Percentiles rank a stretch among this genome's conserved stretches.
These are phyloP conservation scores for Colletotrichum tropicale DNA, from an alignment of 2,329 filamentous ascomycete genomes.

Conservation along the genomic window DNA sequence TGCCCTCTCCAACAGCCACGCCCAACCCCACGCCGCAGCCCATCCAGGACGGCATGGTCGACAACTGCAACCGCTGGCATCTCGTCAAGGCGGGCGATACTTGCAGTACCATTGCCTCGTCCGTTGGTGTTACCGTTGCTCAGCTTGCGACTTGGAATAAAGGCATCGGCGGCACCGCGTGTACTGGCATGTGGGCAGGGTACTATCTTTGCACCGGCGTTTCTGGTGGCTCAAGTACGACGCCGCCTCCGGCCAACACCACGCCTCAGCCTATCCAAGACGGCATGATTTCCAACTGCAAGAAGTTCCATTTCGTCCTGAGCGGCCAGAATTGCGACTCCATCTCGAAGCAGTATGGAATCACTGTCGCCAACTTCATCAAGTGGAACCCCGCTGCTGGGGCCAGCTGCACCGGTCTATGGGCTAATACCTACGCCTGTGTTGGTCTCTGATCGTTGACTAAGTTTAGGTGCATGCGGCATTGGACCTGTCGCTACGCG, in stretches of 20 bases:
- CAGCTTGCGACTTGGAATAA: conserved; percentile 27
- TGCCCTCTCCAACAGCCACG: not conserved
- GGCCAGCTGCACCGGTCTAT: conserved; percentile 7
- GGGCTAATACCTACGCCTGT: conserved; percentile 9
- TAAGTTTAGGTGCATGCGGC: no score
- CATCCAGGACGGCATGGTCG: conserved; percentile 30
- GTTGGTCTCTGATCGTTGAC: not conserved
- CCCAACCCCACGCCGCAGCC: conserved; percentile 31
- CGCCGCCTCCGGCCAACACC: not conserved
- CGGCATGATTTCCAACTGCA: conserved; percentile 21
- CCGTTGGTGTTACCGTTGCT: conserved; percentile 22
- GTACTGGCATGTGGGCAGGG: conserved; percentile 11
- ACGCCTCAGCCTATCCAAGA: conserved; percentile 27
- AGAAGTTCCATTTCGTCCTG: conserved; percentile 14
- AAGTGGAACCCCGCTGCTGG: conserved; percentile 10
- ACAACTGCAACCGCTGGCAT: conserved; percentile 33
- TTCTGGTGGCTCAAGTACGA: not conserved
- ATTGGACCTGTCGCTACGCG: no score
- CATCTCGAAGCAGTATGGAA: conserved; percentile 24
- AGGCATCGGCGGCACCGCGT: conserved; percentile 10
- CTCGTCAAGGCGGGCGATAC: conserved; percentile 22
- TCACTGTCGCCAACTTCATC: conserved; percentile 27
- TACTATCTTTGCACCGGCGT: not conserved
- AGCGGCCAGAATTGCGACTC: not conserved
- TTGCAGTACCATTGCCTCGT: conserved; percentile 28